These are phyloP conservation scores for Aspergillus japonicus DNA, from an alignment of 2,329 filamentous ascomycete species.

Conservation along the genomic window DNA sequence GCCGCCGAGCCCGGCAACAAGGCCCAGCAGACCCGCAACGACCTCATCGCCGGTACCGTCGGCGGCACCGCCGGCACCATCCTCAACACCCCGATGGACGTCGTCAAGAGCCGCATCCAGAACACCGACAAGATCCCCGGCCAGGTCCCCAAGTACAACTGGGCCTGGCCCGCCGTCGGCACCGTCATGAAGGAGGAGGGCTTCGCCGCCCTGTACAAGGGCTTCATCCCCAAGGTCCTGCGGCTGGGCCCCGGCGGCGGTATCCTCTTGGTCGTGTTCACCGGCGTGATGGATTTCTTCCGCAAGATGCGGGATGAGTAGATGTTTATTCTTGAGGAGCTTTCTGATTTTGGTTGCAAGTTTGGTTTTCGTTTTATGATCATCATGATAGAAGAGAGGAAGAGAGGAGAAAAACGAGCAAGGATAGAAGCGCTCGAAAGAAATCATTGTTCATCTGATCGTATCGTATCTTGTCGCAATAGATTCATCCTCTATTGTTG, in stretches of 20 bases:
- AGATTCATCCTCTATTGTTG: no score
- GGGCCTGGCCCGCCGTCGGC: constrained; percentile 84
- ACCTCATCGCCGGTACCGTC: constrained; percentile 79
- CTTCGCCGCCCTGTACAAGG: constrained; percentile 90
- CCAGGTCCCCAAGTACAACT: constrained; percentile 90
- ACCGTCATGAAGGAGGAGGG: constrained; percentile 93
- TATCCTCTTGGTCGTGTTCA: constrained; percentile 54
- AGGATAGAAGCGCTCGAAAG: no score
- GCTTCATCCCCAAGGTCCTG: constrained; percentile 93
- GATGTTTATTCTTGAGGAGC: not conserved
- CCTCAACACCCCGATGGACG: constrained; percentile 92
- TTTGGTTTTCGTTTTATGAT: constrained; percentile 3
- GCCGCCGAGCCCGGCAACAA: constrained; percentile 69
- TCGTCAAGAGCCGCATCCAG: constrained; percentile 97
- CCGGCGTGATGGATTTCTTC: constrained; percentile 73
- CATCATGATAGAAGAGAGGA: not conserved
- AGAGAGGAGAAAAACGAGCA: no score
- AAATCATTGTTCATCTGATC: no score
- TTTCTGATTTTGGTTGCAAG: not conserved
- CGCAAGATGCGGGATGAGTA: constrained; percentile 58
- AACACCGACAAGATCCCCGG: constrained; percentile 86
- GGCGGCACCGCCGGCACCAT: constrained; percentile 91
- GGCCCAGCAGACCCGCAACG: constrained; percentile 77
- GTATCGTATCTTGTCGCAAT: no score
- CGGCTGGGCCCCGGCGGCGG: constrained; percentile 69